These are phyloP conservation scores for Davidsoniella eucalypti DNA, from an alignment of 2,329 filamentous ascomycete species.

Conservation along the genomic window DNA sequence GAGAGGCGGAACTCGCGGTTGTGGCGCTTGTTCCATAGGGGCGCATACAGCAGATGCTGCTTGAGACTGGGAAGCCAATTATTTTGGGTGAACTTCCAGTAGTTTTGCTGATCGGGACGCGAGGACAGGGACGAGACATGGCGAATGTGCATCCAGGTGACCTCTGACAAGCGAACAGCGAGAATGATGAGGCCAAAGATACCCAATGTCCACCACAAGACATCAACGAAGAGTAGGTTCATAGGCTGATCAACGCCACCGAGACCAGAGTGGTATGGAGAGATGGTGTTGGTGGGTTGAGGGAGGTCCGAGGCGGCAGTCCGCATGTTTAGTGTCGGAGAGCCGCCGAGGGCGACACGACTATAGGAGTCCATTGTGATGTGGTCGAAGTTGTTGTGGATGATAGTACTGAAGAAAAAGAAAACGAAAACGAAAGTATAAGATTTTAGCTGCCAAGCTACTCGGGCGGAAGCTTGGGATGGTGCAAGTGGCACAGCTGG, in stretches of 20 bases:
- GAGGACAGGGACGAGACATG: slow-evolving; percentile 42
- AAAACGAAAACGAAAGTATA: slow-evolving; percentile 1
- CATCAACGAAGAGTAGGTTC: slow-evolving; percentile 40
- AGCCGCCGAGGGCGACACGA: slow-evolving; percentile 14
- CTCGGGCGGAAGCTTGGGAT: too few species aligned
- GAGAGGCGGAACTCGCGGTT: slow-evolving; percentile 50
- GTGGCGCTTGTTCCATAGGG: slow-evolving; percentile 47
- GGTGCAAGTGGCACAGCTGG: not conserved
- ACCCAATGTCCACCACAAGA: slow-evolving; percentile 45
- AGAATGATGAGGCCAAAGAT: slow-evolving; percentile 37
- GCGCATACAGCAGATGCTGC: slow-evolving; percentile 43
- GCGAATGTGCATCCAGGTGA: slow-evolving; percentile 38
- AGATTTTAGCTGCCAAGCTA: not conserved
- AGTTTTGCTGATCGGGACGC: slow-evolving; percentile 34
- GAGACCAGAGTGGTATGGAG: slow-evolving; percentile 37
- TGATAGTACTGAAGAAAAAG: not conserved
- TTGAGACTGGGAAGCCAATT: slow-evolving; percentile 46
- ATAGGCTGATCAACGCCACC: slow-evolving; percentile 43
- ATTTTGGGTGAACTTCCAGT: slow-evolving; percentile 42
- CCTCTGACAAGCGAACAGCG: slow-evolving; percentile 34
- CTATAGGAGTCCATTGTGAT: slow-evolving; percentile 2
- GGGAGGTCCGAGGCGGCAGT: slow-evolving; percentile 16
- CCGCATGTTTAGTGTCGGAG: slow-evolving; percentile 20
- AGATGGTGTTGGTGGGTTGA: slow-evolving; percentile 29
- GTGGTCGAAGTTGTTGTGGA: not conserved